Evolutionary conservation across 2,329 filamentous ascomycete species (phyloP).

Genomic region (Fusarium poae): DNA sequence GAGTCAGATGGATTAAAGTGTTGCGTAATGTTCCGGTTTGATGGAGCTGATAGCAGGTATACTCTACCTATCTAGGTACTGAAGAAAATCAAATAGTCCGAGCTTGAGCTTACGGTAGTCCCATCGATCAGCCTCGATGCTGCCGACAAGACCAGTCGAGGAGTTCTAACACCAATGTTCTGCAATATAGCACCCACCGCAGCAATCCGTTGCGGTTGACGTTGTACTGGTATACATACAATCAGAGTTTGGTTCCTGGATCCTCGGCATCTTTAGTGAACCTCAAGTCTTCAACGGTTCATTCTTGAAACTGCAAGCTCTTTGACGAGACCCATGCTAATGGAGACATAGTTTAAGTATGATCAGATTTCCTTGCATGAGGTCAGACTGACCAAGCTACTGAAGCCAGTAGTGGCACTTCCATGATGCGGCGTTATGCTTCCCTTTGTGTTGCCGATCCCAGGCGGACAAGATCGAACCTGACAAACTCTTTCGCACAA

Average conservation of each 20-base stretch:
- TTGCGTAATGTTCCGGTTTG: background rate
- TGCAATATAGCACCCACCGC: background rate
- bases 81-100: background rate
- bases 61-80: too few relatives aligned
- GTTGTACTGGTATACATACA: background rate
- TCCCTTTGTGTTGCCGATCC: slow-evolving; percentile 5
- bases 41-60: background rate
- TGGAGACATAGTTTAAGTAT: background rate
- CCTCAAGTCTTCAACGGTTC: slow-evolving; percentile 24
- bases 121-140: background rate
- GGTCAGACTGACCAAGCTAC: background rate
- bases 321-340: background rate
- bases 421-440: slow-evolving; percentile 23
- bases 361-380: background rate
- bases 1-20: background rate
- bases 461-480: background rate
- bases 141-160: background rate
- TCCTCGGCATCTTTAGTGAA: slow-evolving; percentile 15
- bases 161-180: background rate
- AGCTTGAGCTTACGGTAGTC: background rate
- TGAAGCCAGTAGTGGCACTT: background rate
- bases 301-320: slow-evolving; percentile 10
- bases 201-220: background rate
- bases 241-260: slow-evolving; percentile 35
- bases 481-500: background rate